phyloP scores from a whole-genome alignment of 495 filamentous ascomycete genomes.

The Annulohypoxylon stygium region DNA sequence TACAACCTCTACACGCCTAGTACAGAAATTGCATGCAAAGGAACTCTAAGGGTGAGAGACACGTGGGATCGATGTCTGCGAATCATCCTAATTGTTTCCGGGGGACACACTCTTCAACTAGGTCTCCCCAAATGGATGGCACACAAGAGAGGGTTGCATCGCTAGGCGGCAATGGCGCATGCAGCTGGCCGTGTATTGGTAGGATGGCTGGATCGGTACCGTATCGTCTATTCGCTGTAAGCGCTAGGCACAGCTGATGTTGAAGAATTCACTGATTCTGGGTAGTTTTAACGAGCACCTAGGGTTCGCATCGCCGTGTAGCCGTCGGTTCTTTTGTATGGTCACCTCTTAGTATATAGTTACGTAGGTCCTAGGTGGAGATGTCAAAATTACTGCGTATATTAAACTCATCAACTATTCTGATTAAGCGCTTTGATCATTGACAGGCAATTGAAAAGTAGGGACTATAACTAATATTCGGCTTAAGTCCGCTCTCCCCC shows the following conservation, averaged over 20 bases:
- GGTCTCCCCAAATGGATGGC: constrained; percentile 27
- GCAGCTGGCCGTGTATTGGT: constrained; percentile 30
- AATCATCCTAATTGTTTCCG: constrained; percentile 40
- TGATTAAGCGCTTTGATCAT: too few species aligned
- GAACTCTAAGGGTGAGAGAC: constrained; percentile 24
- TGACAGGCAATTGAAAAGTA: too few species aligned
- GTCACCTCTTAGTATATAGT: neutral
- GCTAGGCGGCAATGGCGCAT: constrained; percentile 43
- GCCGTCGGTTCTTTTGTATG: neutral
- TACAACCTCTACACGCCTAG: constrained; percentile 1
- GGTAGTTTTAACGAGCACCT: neutral
- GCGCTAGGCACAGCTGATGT: constrained; percentile 42
- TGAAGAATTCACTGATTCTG: constrained; percentile 17
- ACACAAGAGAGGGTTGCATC: constrained; percentile 41
- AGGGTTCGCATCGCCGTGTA: neutral
- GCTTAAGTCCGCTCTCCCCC: neutral
- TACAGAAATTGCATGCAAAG: neutral
- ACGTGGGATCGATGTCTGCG: constrained; percentile 41
- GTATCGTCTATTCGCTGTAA: constrained; percentile 24
- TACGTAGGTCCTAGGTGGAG: neutral
- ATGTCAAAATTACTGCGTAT: too few species aligned
- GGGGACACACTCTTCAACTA: constrained; percentile 28
- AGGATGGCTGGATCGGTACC: neutral
- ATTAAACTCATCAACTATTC: too few species aligned
- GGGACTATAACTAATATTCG: neutral